phyloP scores from a whole-genome alignment of 176 grass and related monocot species.

The Eleusine indica region DNA sequence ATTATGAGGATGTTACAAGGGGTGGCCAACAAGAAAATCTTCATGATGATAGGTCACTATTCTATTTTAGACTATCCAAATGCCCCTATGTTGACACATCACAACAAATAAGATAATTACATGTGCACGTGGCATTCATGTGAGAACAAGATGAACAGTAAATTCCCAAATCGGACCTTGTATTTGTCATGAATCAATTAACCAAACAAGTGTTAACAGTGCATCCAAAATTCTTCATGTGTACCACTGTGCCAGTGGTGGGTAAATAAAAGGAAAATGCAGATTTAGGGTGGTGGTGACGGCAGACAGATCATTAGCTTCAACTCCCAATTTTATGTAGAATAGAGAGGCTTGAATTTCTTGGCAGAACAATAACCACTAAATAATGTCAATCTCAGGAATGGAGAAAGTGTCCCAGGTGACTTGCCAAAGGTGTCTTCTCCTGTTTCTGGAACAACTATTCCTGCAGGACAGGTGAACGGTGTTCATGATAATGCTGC shows the following conservation, averaged over 20 bases:
- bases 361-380: conserved; percentile 15
- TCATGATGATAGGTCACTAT: conserved; percentile 57
- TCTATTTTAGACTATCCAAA: conserved; percentile 6
- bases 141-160: background rate
- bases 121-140: background rate
- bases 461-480: conserved; percentile 33
- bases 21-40: conserved; percentile 57
- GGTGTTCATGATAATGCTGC: conserved; percentile 41
- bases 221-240: background rate
- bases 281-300: background rate
- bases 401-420: conserved; percentile 60
- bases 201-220: background rate
- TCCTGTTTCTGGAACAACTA: conserved; percentile 36
- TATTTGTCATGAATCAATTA: background rate
- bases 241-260: background rate
- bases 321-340: background rate
- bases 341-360: conserved; percentile 17
- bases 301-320: background rate
- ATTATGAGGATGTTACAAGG: conserved; percentile 72
- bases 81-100: background rate
- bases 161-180: background rate
- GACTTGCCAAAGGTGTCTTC: conserved; percentile 41
- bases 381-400: conserved; percentile 51
- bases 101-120: background rate
- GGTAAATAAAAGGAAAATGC: background rate